Percentiles rank a stretch among this genome's conserved stretches.
These are phyloP conservation scores for Batkoa obscura DNA, from an alignment of 371 early-diverging fungal species.

Conservation along the genomic window DNA sequence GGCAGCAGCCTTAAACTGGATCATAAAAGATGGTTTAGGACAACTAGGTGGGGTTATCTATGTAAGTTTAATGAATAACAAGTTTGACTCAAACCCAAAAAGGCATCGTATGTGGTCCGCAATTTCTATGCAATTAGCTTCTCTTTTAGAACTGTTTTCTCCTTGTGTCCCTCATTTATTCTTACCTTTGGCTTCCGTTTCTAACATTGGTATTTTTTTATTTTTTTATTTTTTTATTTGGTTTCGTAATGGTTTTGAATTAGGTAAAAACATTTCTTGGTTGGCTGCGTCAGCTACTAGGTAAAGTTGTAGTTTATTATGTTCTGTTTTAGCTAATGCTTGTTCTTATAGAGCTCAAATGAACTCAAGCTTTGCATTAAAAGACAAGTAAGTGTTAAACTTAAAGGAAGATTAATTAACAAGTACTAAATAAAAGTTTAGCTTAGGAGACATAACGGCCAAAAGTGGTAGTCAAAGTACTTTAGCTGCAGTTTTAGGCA, in stretches of 20 bases:
- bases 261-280: constrained; percentile 62
- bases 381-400: constrained; percentile 27
- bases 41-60: constrained; percentile 66
- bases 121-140: constrained; percentile 39
- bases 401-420: neutral
- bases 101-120: constrained; percentile 44
- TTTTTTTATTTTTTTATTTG: neutral
- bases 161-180: constrained; percentile 49
- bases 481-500: constrained; percentile 23
- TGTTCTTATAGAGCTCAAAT: constrained; percentile 31
- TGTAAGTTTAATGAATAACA: constrained; percentile 34
- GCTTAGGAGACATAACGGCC: constrained; percentile 56
- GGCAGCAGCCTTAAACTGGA: constrained; percentile 67
- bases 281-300: constrained; percentile 47
- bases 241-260: too few relatives aligned
- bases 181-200: constrained; percentile 37
- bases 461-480: constrained; percentile 58
- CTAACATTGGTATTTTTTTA: constrained; percentile 34
- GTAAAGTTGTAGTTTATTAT: constrained; percentile 6
- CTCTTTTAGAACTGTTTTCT: constrained; percentile 42
- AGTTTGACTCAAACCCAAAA: constrained; percentile 58
- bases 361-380: constrained; percentile 35
- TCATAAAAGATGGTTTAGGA: constrained; percentile 70
- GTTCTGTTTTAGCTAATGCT: neutral
- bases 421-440: too few relatives aligned